Evolutionary conservation across 2,329 filamentous ascomycete species (phyloP).

Genomic region (Elsinoe australis): DNA sequence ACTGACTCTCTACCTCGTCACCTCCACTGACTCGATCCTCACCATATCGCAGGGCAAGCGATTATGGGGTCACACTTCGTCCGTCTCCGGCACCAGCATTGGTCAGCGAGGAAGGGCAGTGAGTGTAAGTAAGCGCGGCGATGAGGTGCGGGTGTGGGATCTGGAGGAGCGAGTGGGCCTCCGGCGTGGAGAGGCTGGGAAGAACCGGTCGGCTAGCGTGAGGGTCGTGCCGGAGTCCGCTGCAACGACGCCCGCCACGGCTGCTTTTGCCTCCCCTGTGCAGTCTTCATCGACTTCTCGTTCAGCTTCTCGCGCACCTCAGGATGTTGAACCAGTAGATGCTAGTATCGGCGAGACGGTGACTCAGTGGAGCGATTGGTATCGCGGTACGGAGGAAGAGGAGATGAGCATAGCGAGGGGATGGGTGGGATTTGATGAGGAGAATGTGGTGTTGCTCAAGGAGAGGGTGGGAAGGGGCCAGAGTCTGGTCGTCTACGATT

Average conservation of each 20-base stretch:
- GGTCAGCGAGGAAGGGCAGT: conserved; percentile 80
- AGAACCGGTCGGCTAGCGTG: neutral
- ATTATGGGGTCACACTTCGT: conserved; percentile 87
- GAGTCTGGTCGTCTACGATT: conserved; percentile 77
- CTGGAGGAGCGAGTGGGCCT: conserved; percentile 50
- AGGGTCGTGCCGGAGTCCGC: neutral
- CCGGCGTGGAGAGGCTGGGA: neutral
- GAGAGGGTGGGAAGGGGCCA: conserved; percentile 62
- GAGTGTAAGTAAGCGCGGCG: conserved; percentile 74
- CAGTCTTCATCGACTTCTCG: no score
- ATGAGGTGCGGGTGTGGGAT: conserved; percentile 70
- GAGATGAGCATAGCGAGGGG: conserved; percentile 38
- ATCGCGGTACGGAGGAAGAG: conserved; percentile 25
- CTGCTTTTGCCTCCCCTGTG: neutral
- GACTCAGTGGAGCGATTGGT: neutral
- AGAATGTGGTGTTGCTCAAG: conserved; percentile 80
- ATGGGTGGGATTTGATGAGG: conserved; percentile 84
- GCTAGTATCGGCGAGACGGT: conserved; percentile 10
- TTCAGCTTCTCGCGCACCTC: no score
- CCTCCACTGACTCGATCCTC: conserved; percentile 57
- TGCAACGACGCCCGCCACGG: neutral
- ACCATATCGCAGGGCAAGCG: conserved; percentile 65
- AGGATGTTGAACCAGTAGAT: neutral
- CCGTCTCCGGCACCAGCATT: conserved; percentile 77
- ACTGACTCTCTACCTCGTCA: conserved; percentile 71